Evolutionary conservation across 768 basidiomycete genomes (phyloP).

Genomic region (Russula vinacea): DNA sequence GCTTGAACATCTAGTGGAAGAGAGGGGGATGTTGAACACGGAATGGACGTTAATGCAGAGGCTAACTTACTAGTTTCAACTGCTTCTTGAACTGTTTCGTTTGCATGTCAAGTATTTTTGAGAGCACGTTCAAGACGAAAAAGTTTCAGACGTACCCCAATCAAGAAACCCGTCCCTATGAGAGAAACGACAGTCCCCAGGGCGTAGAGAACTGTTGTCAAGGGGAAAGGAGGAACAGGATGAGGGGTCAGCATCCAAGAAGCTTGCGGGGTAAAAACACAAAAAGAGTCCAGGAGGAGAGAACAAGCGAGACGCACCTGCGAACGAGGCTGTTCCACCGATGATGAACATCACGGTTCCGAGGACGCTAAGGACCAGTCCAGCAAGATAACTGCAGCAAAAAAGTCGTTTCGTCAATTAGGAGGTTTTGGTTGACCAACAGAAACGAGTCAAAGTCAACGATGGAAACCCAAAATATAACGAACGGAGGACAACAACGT

Average conservation of each 20-base stretch:
- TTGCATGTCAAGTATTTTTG: background rate
- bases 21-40: background rate
- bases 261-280: background rate
- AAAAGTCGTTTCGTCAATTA: background rate
- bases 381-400: constrained; percentile 57
- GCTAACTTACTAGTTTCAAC: constrained; percentile 61
- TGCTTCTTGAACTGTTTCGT: constrained; percentile 67
- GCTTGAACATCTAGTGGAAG: constrained; percentile 82
- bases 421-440: background rate
- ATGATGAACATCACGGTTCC: constrained; percentile 77
- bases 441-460: background rate
- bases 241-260: background rate
- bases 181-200: constrained; percentile 81
- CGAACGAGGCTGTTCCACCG: constrained; percentile 65
- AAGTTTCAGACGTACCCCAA: constrained; percentile 59
- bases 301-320: constrained; percentile 50
- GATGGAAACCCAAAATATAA: background rate
- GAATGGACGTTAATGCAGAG: background rate
- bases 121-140: background rate
- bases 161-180: constrained; percentile 85
- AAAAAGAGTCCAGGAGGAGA: no score
- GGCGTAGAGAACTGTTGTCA: constrained; percentile 65
- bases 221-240: constrained; percentile 7
- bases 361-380: constrained; percentile 77
- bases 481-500: constrained; percentile 33